These are phyloP conservation scores for Microascus cirrosus DNA, from an alignment of 2,329 filamentous ascomycete species.

Conservation along the genomic window DNA sequence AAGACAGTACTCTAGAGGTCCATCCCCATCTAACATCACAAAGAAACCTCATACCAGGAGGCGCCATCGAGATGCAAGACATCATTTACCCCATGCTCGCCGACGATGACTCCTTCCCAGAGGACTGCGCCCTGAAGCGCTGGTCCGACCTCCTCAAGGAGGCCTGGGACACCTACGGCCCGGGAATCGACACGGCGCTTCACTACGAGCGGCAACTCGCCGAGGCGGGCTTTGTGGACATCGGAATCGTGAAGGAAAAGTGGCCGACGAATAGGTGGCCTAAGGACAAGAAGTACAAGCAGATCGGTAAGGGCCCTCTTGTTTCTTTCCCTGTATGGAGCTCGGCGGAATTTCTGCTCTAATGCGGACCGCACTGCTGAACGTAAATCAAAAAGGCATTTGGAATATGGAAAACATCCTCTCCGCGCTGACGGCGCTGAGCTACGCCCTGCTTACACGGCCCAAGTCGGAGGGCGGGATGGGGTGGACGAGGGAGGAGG, in stretches of 20 bases:
- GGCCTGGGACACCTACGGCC: slow-evolving; percentile 16
- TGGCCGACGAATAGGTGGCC: slow-evolving; percentile 42
- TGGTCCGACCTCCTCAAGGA: slow-evolving; percentile 18
- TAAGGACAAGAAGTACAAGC: slow-evolving; percentile 36
- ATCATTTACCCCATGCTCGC: slow-evolving; percentile 14
- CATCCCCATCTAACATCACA: too few relatives aligned
- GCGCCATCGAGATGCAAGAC: slow-evolving; percentile 21
- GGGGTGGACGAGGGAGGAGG: slow-evolving; percentile 17
- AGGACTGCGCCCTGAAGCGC: slow-evolving; percentile 14
- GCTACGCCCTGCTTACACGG: slow-evolving; percentile 20
- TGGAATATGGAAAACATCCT: slow-evolving; percentile 13
- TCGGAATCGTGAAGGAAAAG: slow-evolving; percentile 33
- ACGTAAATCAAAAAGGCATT: slow-evolving; percentile 11
- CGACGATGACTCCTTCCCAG: slow-evolving; percentile 19
- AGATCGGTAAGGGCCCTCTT: slow-evolving; percentile 29
- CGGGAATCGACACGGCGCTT: slow-evolving; percentile 16
- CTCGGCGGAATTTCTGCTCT: too few relatives aligned
- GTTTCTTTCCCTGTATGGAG: not conserved
- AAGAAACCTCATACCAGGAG: slow-evolving; percentile 17
- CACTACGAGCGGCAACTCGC: slow-evolving; percentile 25
- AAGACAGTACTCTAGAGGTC: too few relatives aligned
- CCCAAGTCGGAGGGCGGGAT: slow-evolving; percentile 8
- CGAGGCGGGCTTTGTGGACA: slow-evolving; percentile 41
- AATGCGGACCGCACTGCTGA: too few relatives aligned
- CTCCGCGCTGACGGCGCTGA: slow-evolving; percentile 16